Base-by-base conservation (phyloP, 1,139 yeast species). In the Zygosaccharomyces pseudobailii region DNA sequence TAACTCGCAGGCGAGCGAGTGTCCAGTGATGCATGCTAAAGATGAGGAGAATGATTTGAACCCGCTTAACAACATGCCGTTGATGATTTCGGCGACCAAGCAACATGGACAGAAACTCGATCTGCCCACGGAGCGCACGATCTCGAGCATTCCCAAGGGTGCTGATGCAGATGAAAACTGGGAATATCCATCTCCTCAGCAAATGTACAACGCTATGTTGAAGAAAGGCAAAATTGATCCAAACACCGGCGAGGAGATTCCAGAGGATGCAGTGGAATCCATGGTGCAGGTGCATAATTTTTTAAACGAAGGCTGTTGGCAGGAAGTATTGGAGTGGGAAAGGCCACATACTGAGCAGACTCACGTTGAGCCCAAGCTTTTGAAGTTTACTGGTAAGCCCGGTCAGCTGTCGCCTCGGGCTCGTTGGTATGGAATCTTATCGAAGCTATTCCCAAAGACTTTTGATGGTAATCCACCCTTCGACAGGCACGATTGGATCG, bases 121-220 rank as follows among this genome's bases (percentile, higher is more conserved):
- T 30, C 73, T 92, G 36, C 89, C 97, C 5, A 87, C 94, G 0
- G 87, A 84, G 46, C 79, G 97, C 59, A 85, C 95, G 3, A 68
- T 83, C 37, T 87, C 96, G 8, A 71, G 89, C 4, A 92, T 92
- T 49, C 98, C 99, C 19, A 77, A 88, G 55, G 97, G 97, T 23
- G 79, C 75, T 33, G 63, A 68, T n/a, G 90, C 95, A 0, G 43
- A 45, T 28, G 66, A 65, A 40, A 80, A 83, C 40, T 92, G 99
- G 99, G 98, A 92, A 67, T 92, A 94, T 65, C 99, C 99, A 2
- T 88, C 96, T 2, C 98, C 99, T 1, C 98, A 92, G 67, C 98
- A 92, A 66, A 94, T 92, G 98, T 81, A 89, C 55, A 90, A 90
- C 63, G 99, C 99, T 23, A 92, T 92, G 97, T 71, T 89, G 38